These are phyloP conservation scores for Harringtonia aguacate DNA, from an alignment of 2,329 filamentous ascomycete genomes.

Conservation along the genomic window DNA sequence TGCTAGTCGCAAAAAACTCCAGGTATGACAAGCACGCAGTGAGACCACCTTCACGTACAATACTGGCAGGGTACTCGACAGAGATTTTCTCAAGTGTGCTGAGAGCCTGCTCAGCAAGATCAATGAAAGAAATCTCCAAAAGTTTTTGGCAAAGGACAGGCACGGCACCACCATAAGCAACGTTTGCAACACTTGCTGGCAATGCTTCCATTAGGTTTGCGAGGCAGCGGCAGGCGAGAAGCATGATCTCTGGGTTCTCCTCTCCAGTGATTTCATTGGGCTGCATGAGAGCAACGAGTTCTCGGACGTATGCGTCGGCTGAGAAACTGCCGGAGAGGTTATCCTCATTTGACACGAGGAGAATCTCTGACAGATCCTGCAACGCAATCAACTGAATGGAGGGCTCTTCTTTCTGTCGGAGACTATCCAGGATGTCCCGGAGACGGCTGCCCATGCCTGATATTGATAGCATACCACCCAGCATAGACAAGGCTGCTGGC, in stretches of 20 bases:
- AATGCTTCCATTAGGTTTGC: constrained; percentile 97
- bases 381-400: constrained; percentile 85
- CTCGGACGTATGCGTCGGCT: constrained; percentile 89
- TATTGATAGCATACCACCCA: constrained; percentile 93
- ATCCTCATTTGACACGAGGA: constrained; percentile 93
- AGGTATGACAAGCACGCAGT: constrained; percentile 93
- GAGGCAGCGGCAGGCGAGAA: constrained; percentile 87
- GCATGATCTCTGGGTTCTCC: constrained; percentile 94
- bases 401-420: constrained; percentile 75
- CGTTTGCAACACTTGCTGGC: constrained; percentile 83
- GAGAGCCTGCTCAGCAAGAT: constrained; percentile 90
- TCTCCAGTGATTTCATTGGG: constrained; percentile 71
- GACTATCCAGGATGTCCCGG: constrained; percentile 62
- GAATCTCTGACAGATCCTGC: constrained; percentile 84
- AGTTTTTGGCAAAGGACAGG: constrained; percentile 91
- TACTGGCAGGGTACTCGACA: constrained; percentile 85
- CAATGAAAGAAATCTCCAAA: constrained; percentile 92
- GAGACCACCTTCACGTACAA: constrained; percentile 89
- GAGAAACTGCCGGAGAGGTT: constrained; percentile 92
- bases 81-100: constrained; percentile 98
- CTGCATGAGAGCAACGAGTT: constrained; percentile 85
- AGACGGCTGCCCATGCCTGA: constrained; percentile 71
- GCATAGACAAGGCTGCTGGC: constrained; percentile 70
- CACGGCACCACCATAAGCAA: constrained; percentile 95
- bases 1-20: constrained; percentile 96